Evolutionary conservation across 1,139 yeast genomes (phyloP).

Genomic region (Blastobotrys niveus): DNA sequence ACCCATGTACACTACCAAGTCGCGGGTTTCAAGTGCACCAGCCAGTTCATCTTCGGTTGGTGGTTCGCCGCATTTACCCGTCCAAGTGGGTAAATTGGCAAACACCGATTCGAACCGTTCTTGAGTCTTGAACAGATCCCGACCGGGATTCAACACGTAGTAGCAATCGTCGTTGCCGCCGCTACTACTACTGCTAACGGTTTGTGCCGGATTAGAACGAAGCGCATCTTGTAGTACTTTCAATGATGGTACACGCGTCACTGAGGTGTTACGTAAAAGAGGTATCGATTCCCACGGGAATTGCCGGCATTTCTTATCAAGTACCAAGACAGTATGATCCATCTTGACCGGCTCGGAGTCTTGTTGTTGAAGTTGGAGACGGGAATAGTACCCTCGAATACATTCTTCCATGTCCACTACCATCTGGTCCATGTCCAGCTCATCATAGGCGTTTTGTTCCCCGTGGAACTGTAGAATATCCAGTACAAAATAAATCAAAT

Average conservation of each 20-base stretch:
- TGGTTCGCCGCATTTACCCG: constrained; percentile 46
- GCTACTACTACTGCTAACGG: constrained; percentile 18
- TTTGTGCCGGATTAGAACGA: constrained; percentile 17
- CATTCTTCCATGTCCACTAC: constrained; percentile 46
- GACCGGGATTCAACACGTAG: constrained; percentile 75
- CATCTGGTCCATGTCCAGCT: constrained; percentile 50
- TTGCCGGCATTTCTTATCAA: constrained; percentile 55
- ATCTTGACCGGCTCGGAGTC: constrained; percentile 14
- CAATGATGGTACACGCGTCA: constrained; percentile 73
- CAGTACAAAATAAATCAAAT: constrained; percentile 55
- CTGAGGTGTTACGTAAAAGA: constrained; percentile 47
- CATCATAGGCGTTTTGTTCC: constrained; percentile 57
- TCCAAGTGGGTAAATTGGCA: constrained; percentile 42
- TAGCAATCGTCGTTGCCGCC: constrained; percentile 34
- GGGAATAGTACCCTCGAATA: constrained; percentile 33
- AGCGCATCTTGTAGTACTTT: constrained; percentile 40
- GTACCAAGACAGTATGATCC: constrained; percentile 61
- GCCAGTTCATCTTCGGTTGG: constrained; percentile 54
- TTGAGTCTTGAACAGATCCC: constrained; percentile 69
- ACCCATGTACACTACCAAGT: constrained; percentile 75
- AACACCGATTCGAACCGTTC: constrained; percentile 49
- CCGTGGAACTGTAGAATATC: constrained; percentile 62
- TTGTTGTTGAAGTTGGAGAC: constrained; percentile 4
- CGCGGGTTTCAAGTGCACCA: constrained; percentile 38
- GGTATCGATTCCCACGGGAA: constrained; percentile 89